Base-by-base conservation (phyloP, 164 flowering plant genomes). In the Nymphaea thermarum region DNA sequence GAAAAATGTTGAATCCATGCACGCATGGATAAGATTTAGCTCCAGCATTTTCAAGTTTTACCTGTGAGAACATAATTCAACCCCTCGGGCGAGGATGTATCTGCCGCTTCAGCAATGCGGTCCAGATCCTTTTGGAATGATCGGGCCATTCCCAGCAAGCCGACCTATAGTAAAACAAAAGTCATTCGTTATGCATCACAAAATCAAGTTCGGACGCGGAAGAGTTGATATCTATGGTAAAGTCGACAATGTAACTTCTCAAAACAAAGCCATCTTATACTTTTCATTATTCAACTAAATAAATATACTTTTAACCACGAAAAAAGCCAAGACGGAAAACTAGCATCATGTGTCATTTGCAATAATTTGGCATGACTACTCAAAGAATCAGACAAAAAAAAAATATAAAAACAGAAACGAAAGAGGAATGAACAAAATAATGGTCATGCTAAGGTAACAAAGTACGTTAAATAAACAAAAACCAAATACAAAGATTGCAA, bases 111-210 rank as follows among this genome's bases (percentile, higher is more conserved):
- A n/a, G 98, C 98, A 80, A 94, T 87, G 65, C 85, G 78, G 73
- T 94, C 87, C 44, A 94, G 95, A 82, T 94, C 95, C 71, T 67
- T 82, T 70, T 94, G 98, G 62, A 94, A 86, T 64, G 91, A 77
- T 61, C 91, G 75, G 0, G 81, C 98, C 88, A 85, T 75, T n/a
- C 98, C 98, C 83, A 94, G 76, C 75, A 94, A 79, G 10, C 97
- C 97, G 71, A 89, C 93, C 97, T 91, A 73, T 91, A 73, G 18
- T 15, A 60, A 71, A 66, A 65, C 11, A 61, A 66, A 65, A 61
- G 68, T 42, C 1, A 65, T 44, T n/a, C 6, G 7, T 8, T n/a
- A 8, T 61, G 64, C 64, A 61, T 7, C 55, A 2, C 11, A 47
- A 47, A 7, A 6, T 47, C 55, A 47, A 47, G 12, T 47, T 47